Evolutionary conservation across 2,329 filamentous ascomycete species (phyloP).

Genomic region (Fusarium hostae): DNA sequence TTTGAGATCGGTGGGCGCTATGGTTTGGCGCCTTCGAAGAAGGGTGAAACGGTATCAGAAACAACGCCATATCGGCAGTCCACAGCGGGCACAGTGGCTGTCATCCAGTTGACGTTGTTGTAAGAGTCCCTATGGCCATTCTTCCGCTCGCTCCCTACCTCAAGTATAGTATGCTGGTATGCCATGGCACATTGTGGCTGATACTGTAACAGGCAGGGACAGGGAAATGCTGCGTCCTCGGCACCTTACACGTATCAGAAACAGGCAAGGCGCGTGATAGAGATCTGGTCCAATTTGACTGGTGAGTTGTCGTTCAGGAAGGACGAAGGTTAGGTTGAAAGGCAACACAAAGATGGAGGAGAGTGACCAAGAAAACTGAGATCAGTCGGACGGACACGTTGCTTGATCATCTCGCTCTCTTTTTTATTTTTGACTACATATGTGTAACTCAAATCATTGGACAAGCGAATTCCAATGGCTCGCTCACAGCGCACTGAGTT

Average conservation of each 20-base stretch:
- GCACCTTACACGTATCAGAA: not conserved
- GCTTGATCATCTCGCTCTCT: not conserved
- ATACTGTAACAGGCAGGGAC: conserved; percentile 9
- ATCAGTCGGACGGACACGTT: conserved; percentile 15
- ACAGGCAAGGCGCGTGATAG: conserved; percentile 14
- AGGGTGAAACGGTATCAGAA: conserved; percentile 33
- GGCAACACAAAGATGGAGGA: conserved; percentile 8
- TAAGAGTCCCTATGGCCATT: not conserved
- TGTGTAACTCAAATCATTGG: conserved; percentile 13
- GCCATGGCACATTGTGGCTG: conserved; percentile 24
- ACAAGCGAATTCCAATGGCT: not conserved
- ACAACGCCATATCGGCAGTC: conserved; percentile 13
- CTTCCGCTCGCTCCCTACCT: not conserved
- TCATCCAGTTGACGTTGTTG: not conserved
- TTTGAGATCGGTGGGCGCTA: conserved; percentile 39
- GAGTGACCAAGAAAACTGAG: not conserved
- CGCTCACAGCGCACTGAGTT: not conserved
- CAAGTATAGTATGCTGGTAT: not conserved
- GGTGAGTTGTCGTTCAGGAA: conserved; percentile 7
- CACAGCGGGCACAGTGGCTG: conserved; percentile 23
- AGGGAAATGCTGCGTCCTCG: not conserved
- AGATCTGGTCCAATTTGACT: not conserved
- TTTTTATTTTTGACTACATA: conserved; percentile 1
- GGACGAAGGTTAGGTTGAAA: conserved; percentile 4
- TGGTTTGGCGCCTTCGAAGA: conserved; percentile 34